These are phyloP conservation scores for Collybia nuda DNA, from an alignment of 768 basidiomycete species.

Conservation along the genomic window DNA sequence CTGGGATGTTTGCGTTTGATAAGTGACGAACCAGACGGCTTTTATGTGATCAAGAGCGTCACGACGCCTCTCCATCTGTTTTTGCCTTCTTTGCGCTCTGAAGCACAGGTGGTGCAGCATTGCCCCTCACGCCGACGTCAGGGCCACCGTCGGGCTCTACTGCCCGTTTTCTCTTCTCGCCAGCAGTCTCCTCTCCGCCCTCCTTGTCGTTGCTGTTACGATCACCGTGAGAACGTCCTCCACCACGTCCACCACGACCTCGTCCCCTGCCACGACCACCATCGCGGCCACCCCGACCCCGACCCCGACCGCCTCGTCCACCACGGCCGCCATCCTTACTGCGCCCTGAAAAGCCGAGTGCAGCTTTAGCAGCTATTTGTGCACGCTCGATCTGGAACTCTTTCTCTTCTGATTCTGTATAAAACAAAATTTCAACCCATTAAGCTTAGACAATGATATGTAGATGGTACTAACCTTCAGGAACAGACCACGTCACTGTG, in stretches of 20 bases:
- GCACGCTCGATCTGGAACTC: slow-evolving; percentile 75
- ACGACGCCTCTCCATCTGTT: slow-evolving; percentile 32
- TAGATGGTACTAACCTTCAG: slow-evolving; percentile 46
- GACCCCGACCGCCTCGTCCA: slow-evolving; percentile 45
- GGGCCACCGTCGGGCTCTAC: slow-evolving; percentile 80
- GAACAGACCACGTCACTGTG: slow-evolving; percentile 62
- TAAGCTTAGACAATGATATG: background rate
- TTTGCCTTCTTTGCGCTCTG: slow-evolving; percentile 46
- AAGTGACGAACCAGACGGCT: background rate
- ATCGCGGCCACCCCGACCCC: slow-evolving; percentile 44
- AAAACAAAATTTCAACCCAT: background rate
- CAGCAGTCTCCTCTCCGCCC: slow-evolving; percentile 44
- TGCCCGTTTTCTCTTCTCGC: slow-evolving; percentile 77
- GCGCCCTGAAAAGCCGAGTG: slow-evolving; percentile 26
- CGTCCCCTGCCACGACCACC: slow-evolving; percentile 35
- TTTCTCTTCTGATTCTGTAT: slow-evolving; percentile 69
- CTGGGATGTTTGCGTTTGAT: background rate
- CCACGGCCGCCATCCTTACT: slow-evolving; percentile 29
- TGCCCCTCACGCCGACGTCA: slow-evolving; percentile 64
- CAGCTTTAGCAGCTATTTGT: slow-evolving; percentile 59
- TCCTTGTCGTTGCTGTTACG: slow-evolving; percentile 34
- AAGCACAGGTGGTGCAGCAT: slow-evolving; percentile 52
- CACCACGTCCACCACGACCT: slow-evolving; percentile 45
- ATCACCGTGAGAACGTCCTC: slow-evolving; percentile 30
- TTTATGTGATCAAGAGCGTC: background rate